Percentiles rank a stretch among this genome's conserved stretches.
These are phyloP conservation scores for Pseudogymnoascus sp. DNA, from an alignment of 2,329 filamentous ascomycete species.

Conservation along the genomic window DNA sequence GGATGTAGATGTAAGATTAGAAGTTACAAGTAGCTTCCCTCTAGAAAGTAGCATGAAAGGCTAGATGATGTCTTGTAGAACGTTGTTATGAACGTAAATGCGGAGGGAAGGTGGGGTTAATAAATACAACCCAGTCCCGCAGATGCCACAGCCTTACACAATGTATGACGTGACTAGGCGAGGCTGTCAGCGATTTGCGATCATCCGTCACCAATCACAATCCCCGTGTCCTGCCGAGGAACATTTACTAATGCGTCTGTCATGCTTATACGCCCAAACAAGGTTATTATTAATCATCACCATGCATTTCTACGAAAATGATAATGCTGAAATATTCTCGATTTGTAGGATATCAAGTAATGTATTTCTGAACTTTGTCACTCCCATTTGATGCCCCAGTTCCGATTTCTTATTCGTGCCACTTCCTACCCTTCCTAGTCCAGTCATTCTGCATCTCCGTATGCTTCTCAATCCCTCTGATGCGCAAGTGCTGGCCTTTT, in stretches of 20 bases:
- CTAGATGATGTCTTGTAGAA: not conserved
- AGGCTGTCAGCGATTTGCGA: conserved; percentile 7
- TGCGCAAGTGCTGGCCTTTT: conserved; percentile 8
- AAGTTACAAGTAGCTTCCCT: not conserved
- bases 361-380: conserved; percentile 10
- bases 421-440: conserved; percentile 7
- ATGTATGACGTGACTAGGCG: conserved; percentile 6
- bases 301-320: not conserved
- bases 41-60: conserved; percentile 9
- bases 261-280: not conserved
- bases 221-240: not conserved
- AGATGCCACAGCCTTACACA: not conserved
- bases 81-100: not conserved
- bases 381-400: not conserved
- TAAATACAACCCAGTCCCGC: not conserved
- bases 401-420: conserved; percentile 1
- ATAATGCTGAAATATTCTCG: not conserved
- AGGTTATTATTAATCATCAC: conserved; percentile 2
- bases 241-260: conserved; percentile 5
- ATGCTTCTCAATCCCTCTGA: conserved; percentile 8
- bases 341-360: conserved; percentile 11
- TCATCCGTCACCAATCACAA: not conserved
- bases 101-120: not conserved
- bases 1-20: conserved; percentile 28
- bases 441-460: conserved; percentile 2